Evolutionary conservation across 2,329 filamentous ascomycete genomes (phyloP).

Genomic region (Corynespora cassiicola): DNA sequence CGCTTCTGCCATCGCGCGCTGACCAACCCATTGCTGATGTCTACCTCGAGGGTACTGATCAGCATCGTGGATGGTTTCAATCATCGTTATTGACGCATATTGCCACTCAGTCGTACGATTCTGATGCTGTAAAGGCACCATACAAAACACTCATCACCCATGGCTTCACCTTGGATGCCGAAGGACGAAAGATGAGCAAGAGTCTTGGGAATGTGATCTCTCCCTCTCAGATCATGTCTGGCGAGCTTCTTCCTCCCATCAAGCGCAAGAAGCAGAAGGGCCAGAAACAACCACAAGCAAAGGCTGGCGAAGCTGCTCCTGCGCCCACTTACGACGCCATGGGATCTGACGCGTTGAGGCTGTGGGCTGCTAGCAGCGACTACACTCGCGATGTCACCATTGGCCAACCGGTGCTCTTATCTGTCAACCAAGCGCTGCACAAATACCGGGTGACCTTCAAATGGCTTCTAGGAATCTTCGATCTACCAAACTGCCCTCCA

Average conservation of each 20-base stretch:
- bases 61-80: slow-evolving; percentile 98
- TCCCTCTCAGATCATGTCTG: slow-evolving; percentile 84
- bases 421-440: slow-evolving; percentile 76
- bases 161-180: slow-evolving; percentile 87
- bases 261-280: slow-evolving; percentile 68
- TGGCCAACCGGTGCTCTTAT: slow-evolving; percentile 76
- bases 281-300: slow-evolving; percentile 38
- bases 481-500: slow-evolving; percentile 48
- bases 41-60: slow-evolving; percentile 92
- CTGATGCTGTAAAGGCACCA: slow-evolving; percentile 61
- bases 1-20: slow-evolving; percentile 42
- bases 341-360: slow-evolving; percentile 83
- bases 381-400: slow-evolving; percentile 89
- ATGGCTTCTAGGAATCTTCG: slow-evolving; percentile 78
- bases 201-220: slow-evolving; percentile 88
- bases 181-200: slow-evolving; percentile 99
- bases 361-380: slow-evolving; percentile 92
- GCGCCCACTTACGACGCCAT: slow-evolving; percentile 68
- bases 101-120: slow-evolving; percentile 59
- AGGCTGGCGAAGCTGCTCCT: too few species aligned
- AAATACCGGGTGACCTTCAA: slow-evolving; percentile 92
- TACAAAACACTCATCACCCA: slow-evolving; percentile 94
- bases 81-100: slow-evolving; percentile 90
- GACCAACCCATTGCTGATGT: slow-evolving; percentile 71
- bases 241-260: slow-evolving; percentile 74